Percentiles rank a stretch among this genome's conserved stretches.
These are phyloP conservation scores for Daldinia childiae DNA, from an alignment of 495 filamentous ascomycete genomes.

Conservation along the genomic window DNA sequence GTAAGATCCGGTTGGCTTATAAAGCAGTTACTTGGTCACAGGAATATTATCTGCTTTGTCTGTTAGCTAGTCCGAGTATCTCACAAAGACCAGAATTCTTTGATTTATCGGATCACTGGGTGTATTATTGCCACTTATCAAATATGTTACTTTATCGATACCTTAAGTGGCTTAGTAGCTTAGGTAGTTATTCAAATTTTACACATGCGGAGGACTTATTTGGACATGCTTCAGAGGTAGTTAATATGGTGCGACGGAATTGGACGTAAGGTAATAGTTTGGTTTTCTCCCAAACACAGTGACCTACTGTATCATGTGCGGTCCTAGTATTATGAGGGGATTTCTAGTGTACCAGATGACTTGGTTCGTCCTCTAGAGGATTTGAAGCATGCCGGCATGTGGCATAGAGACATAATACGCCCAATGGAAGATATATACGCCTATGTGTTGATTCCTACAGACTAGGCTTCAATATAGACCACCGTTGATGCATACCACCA, in stretches of 20 bases:
- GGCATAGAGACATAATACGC: slow-evolving; percentile 22
- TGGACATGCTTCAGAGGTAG: not conserved
- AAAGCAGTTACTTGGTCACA: not conserved
- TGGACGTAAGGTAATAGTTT: slow-evolving; percentile 10
- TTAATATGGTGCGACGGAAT: slow-evolving; percentile 23
- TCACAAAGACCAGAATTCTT: not conserved
- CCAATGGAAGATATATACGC: slow-evolving; percentile 13
- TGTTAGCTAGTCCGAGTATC: not conserved
- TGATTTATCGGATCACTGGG: not conserved
- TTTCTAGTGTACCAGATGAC: slow-evolving; percentile 25
- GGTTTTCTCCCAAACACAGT: slow-evolving; percentile 16
- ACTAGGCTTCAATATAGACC: slow-evolving; percentile 32
- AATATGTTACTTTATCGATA: not conserved
- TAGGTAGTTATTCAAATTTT: not conserved
- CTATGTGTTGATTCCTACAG: slow-evolving; percentile 36
- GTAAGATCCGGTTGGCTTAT: not conserved
- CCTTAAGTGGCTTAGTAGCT: not conserved
- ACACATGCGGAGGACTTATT: not conserved
- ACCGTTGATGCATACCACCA: slow-evolving; percentile 41
- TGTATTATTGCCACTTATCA: not conserved
- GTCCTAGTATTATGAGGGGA: slow-evolving; percentile 11
- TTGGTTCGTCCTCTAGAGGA: slow-evolving; percentile 26
- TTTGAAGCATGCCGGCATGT: slow-evolving; percentile 34
- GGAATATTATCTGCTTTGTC: not conserved
- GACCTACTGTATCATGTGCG: slow-evolving; percentile 30